phyloP scores from a whole-genome alignment of 176 grass and related monocot species.

The Avena atlantica region DNA sequence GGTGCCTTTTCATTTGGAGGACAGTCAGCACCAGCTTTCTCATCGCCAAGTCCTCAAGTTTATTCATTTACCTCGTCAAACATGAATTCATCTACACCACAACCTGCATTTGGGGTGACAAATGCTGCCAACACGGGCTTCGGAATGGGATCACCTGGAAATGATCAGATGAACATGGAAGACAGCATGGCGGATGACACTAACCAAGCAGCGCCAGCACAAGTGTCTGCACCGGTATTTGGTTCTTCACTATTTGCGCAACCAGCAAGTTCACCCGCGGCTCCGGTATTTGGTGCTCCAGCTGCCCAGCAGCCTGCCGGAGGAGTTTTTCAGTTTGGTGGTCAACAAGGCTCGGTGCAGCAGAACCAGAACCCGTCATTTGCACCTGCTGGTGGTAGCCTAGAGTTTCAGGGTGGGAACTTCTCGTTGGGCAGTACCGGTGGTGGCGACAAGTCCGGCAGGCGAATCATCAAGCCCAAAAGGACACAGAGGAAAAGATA shows the following conservation, averaged over 20 bases:
- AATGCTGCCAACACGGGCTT: slow-evolving; percentile 46
- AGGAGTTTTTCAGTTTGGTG: slow-evolving; percentile 61
- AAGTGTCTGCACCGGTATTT: slow-evolving; percentile 49
- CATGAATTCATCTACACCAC: slow-evolving; percentile 45
- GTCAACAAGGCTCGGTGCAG: slow-evolving; percentile 47
- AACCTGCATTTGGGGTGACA: slow-evolving; percentile 51
- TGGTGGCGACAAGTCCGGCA: slow-evolving; percentile 59
- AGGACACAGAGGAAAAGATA: slow-evolving; percentile 55
- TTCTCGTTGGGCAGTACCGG: slow-evolving; percentile 64
- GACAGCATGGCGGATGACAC: slow-evolving; percentile 74
- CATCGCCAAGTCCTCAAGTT: slow-evolving; percentile 45
- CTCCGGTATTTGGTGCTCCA: slow-evolving; percentile 55
- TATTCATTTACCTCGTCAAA: slow-evolving; percentile 58
- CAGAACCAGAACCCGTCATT: slow-evolving; percentile 43
- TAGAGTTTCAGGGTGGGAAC: slow-evolving; percentile 65
- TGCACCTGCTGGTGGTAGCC: slow-evolving; percentile 54
- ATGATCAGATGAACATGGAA: slow-evolving; percentile 74
- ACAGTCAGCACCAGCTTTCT: slow-evolving; percentile 40
- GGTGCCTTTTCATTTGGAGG: slow-evolving; percentile 54
- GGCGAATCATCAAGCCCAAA: slow-evolving; percentile 61
- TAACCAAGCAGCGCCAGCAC: slow-evolving; percentile 37
- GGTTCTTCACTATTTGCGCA: slow-evolving; percentile 57
- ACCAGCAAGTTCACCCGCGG: slow-evolving; percentile 30
- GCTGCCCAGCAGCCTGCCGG: slow-evolving; percentile 37
- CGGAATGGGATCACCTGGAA: slow-evolving; percentile 51